These are phyloP conservation scores for Sphagnum tenellum DNA, from an alignment of 225 moss, liverwort and hornwort species.

Conservation along the genomic window DNA sequence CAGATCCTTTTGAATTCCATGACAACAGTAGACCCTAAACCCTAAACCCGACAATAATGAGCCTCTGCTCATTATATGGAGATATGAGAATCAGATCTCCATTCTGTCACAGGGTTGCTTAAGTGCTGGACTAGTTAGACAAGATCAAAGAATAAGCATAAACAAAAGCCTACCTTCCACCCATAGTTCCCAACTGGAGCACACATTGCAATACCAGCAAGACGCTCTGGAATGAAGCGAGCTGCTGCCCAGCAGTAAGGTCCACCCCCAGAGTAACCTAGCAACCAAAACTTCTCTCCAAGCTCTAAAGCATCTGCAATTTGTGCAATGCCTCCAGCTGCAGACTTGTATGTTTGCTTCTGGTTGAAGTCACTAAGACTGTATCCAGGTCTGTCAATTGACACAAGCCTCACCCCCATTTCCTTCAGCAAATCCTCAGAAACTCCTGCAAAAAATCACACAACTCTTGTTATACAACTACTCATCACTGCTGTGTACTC, in stretches of 20 bases:
- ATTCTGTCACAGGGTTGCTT: too few species aligned
- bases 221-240: conserved; percentile 43
- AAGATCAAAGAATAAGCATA: neutral
- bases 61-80: too few species aligned
- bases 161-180: conserved; percentile 28
- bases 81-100: too few species aligned
- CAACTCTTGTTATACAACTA: too few species aligned
- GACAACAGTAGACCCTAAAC: too few species aligned
- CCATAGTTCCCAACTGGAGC: conserved; percentile 43
- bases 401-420: conserved; percentile 47
- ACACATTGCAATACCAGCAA: conserved; percentile 58
- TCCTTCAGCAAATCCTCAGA: conserved; percentile 42
- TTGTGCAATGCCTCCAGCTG: conserved; percentile 35
- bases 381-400: conserved; percentile 58
- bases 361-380: conserved; percentile 37
- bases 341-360: conserved; percentile 24
- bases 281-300: conserved; percentile 46
- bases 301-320: conserved; percentile 44
- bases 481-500: too few species aligned
- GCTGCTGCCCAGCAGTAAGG: conserved; percentile 50
- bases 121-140: neutral
- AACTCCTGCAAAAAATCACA: conserved; percentile 19
- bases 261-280: conserved; percentile 54
- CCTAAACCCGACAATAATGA: too few species aligned
- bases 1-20: too few species aligned